phyloP scores from a whole-genome alignment of 2,329 filamentous ascomycete genomes.

The Mycosphaerella sp. region DNA sequence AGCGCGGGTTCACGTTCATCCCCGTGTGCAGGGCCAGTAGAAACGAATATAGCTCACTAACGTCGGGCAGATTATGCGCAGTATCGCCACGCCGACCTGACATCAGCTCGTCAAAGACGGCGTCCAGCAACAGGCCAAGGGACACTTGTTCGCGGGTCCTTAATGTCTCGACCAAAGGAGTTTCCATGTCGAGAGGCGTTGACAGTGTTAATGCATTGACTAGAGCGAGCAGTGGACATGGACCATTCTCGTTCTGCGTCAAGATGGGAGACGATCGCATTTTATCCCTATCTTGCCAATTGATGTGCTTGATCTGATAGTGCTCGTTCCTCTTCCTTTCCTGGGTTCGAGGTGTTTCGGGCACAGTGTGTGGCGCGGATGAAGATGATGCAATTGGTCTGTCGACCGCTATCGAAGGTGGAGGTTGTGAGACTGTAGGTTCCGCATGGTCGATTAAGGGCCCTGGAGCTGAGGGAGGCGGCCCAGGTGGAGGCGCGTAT shows the following conservation, averaged over 20 bases:
- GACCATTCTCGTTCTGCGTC: slow-evolving; percentile 89
- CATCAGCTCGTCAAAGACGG: slow-evolving; percentile 89
- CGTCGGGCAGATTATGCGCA: slow-evolving; percentile 66
- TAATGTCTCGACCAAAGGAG: slow-evolving; percentile 71
- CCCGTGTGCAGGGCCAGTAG: slow-evolving; percentile 84
- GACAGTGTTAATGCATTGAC: slow-evolving; percentile 88
- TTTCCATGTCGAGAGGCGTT: slow-evolving; percentile 60
- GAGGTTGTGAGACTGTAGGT: slow-evolving; percentile 25
- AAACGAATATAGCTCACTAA: slow-evolving; percentile 81
- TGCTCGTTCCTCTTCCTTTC: slow-evolving; percentile 60
- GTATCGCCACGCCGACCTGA: slow-evolving; percentile 63
- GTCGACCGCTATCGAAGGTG: slow-evolving; percentile 30
- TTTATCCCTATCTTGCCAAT: slow-evolving; percentile 68
- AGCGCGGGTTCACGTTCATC: slow-evolving; percentile 95
- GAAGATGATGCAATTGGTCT: slow-evolving; percentile 3
- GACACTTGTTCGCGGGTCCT: slow-evolving; percentile 80
- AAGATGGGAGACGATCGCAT: slow-evolving; percentile 77
- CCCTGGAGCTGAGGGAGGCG: slow-evolving; percentile 31
- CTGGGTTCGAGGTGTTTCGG: slow-evolving; percentile 38
- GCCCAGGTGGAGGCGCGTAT: slow-evolving; percentile 22
- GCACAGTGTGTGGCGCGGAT: slow-evolving; percentile 11
- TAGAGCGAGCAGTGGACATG: slow-evolving; percentile 84
- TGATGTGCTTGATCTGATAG: slow-evolving; percentile 88
- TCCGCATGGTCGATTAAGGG: slow-evolving; percentile 32
- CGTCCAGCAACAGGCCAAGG: slow-evolving; percentile 75